Base-by-base conservation (phyloP, 2,329 filamentous ascomycete species). In the Penicillium sp. region DNA sequence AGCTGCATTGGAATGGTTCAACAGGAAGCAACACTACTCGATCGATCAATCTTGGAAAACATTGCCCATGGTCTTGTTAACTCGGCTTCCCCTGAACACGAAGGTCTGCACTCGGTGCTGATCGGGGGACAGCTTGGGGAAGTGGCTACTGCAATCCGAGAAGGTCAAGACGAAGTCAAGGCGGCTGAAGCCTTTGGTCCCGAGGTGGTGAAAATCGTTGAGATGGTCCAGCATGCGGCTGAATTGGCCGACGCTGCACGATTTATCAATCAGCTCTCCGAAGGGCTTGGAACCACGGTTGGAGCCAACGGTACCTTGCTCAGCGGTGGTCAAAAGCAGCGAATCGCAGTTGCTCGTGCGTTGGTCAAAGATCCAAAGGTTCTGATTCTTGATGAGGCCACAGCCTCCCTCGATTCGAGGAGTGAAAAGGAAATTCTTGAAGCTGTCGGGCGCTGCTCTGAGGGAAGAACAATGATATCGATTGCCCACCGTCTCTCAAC, bases 341-440 rank as follows among this genome's bases (percentile, higher is more conserved):
- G 91, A 1, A 74, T 96, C 2, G 86, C 86, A 27, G 91, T 96
- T 54, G 91, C 91, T 0, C 80, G 91, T 1, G 90, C 91, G 0
- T 77, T 96, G 0, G 81, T 88, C 0, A 80, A 89, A 0, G 77
- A 81, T 9, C 91, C 91, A 0, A 82, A 56, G 24, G 78, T 96
- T 2, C 75, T 96, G 14, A 82, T 97, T 1, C 75, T 96, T 3
- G 92, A 97, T 64, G 92, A 97, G 74, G 90, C 91, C 1, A 96
- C 92, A 0, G 66, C 65, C 14, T 63, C 87, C 27, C 78, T 84
- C 39, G 82, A 84, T 60, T 77, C 81, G 3, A 73, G 78, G 11
- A 47, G 29, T 6, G 50, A 27, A 10, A 18, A 47, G 27, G 27
- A 29, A 11, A 48, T 48, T 34, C 18, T 29, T 9, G 4, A 9